Evolutionary conservation across 768 basidiomycete genomes (phyloP), one percentile per base, ranked within the genome.

Genomic region (Nidularia pulvinata): DNA sequence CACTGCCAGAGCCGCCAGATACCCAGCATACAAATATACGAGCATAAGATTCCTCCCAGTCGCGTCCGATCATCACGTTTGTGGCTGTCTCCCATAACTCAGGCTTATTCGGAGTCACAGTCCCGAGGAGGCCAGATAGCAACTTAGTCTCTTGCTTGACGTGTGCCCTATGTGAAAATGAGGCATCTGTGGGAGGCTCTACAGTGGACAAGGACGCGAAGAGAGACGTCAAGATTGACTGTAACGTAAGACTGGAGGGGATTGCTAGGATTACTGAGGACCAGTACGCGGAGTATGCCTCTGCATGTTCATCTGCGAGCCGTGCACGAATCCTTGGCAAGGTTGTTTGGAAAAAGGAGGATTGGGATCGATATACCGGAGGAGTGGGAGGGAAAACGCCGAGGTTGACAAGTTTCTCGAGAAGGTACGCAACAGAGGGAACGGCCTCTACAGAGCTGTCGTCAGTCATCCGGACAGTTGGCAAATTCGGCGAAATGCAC

Each of bases 11-110:
- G 11, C 58, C 69, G 6, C 79, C 82, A 2, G 78, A 84, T 2
- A 83, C 61, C 91, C 92, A 95, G 55, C 84, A 85, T 0, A 85
- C 78, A 53, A 90, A 84, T 33, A 88, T 74, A 33, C 88, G 78
- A 22, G 83, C 81, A 55, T 83, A 69, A 5, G 73, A 74, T 58
- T 84, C 75, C 50, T 68, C 67, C 88, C 91, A 93, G 7, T 78
- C 76, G 35, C 81, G 82, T 6, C 73, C 72, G 7, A 87, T 57
- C 2, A 86, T 69, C 2, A 86, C 72, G 2, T 80, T 77, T 1
- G 70, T 69, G 7, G 69, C 63, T 46, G 67, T 68, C 51, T 84
- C 76, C 80, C 84, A 85, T 16, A 85, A 55, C 55, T 86, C 82
- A 9, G 68, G 59, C 7, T 74, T 70, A 16, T 74, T 71, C 48